A percentile compares a stretch with the other conserved stretches of the same genome.
Evolutionary conservation across 2,329 filamentous ascomycete species (phyloP).

Genomic region (Talaromyces sp.): DNA sequence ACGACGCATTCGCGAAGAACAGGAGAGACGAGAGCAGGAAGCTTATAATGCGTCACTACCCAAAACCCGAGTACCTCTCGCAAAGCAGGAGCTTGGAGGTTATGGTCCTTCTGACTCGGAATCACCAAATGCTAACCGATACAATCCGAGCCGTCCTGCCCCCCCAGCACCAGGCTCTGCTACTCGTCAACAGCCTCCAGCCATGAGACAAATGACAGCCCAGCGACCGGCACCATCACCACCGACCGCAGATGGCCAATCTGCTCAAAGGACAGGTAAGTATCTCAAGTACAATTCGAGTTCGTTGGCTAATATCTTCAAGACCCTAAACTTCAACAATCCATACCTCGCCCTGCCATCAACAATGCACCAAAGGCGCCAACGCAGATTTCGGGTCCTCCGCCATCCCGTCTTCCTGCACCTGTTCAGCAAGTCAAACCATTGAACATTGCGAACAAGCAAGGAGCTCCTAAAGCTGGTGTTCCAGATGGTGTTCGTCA

Average conservation of each 20-base stretch:
- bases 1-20: slow-evolving; percentile 54
- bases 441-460: slow-evolving; percentile 71
- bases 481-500: slow-evolving; percentile 71
- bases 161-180: slow-evolving; percentile 65
- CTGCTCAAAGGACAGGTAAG: slow-evolving; percentile 31
- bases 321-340: slow-evolving; percentile 36
- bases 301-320: slow-evolving; percentile 15
- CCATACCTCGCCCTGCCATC: slow-evolving; percentile 37
- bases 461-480: slow-evolving; percentile 44
- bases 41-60: slow-evolving; percentile 88
- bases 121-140: slow-evolving; percentile 54
- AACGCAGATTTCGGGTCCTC: slow-evolving; percentile 39
- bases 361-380: slow-evolving; percentile 44
- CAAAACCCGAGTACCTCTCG: slow-evolving; percentile 72
- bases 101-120: slow-evolving; percentile 53
- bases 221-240: slow-evolving; percentile 81
- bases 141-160: slow-evolving; percentile 79
- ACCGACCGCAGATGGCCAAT: slow-evolving; percentile 40
- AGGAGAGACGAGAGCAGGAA: slow-evolving; percentile 71
- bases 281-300: not conserved
- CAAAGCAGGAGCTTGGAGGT: slow-evolving; percentile 84
- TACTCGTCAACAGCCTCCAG: slow-evolving; percentile 48
- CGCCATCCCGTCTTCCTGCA: slow-evolving; percentile 57
- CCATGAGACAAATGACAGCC: slow-evolving; percentile 58
- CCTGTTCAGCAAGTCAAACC: slow-evolving; percentile 64